Percentiles rank a stretch among this genome's conserved stretches.
Evolutionary conservation across 2,329 filamentous ascomycete genomes (phyloP).

Genomic region (Volutella citrinella): DNA sequence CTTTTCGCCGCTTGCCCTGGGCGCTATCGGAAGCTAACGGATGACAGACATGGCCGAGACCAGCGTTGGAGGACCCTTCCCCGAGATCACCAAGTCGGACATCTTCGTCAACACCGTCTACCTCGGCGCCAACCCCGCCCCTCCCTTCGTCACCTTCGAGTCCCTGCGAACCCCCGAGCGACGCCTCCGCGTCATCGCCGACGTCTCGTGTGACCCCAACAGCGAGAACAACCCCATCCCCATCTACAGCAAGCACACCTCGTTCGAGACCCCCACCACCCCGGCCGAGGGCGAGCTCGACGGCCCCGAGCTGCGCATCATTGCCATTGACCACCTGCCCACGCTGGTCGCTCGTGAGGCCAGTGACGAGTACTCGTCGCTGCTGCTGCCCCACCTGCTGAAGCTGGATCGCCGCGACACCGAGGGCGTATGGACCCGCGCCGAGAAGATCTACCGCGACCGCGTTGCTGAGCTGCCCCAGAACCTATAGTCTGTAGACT

Average conservation of each 20-base stretch:
- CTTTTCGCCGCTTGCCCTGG: too few species aligned
- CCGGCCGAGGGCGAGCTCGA: conserved; percentile 60
- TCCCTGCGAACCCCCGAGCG: conserved; percentile 62
- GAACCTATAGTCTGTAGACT: too few species aligned
- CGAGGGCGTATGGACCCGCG: conserved; percentile 77
- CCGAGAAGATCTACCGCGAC: conserved; percentile 79
- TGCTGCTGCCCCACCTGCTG: conserved; percentile 74
- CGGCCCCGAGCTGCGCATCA: conserved; percentile 67
- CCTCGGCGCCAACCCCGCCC: conserved; percentile 66
- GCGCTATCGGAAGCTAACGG: too few species aligned
- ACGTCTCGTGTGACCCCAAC: conserved; percentile 73
- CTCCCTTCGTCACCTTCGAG: conserved; percentile 74
- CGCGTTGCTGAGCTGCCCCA: conserved; percentile 56
- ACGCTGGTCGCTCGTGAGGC: conserved; percentile 82
- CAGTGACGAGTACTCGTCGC: conserved; percentile 78
- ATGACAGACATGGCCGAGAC: conserved; percentile 88
- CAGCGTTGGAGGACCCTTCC: conserved; percentile 61
- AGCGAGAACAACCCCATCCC: conserved; percentile 71
- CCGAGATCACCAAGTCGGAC: conserved; percentile 71
- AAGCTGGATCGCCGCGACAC: conserved; percentile 72
- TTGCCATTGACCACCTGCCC: conserved; percentile 84
- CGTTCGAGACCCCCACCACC: conserved; percentile 85
- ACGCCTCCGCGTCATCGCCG: conserved; percentile 75
- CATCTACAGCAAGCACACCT: conserved; percentile 81
- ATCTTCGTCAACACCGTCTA: conserved; percentile 81